These are phyloP conservation scores for Penicillium psychrosexuale DNA, from an alignment of 2,329 filamentous ascomycete genomes.

Conservation along the genomic window DNA sequence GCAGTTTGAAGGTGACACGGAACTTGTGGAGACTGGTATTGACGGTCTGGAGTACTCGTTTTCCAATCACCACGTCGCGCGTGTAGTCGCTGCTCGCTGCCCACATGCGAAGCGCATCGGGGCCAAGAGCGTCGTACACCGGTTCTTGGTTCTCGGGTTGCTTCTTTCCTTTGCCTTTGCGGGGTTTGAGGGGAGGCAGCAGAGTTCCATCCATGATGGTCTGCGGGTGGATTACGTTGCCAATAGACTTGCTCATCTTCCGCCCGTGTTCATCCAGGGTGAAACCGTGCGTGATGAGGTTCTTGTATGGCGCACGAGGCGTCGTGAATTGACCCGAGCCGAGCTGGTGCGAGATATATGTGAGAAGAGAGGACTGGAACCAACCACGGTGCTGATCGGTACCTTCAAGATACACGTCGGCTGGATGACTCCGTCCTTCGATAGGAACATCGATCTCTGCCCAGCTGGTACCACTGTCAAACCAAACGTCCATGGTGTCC, in stretches of 20 bases:
- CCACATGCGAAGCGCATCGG: slow-evolving; percentile 87
- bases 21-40: slow-evolving; percentile 80
- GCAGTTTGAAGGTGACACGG: slow-evolving; percentile 83
- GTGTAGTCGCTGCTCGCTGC: slow-evolving; percentile 90
- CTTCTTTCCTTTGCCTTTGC: slow-evolving; percentile 54
- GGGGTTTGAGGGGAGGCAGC: slow-evolving; percentile 65
- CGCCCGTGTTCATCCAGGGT: slow-evolving; percentile 84
- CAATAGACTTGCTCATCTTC: slow-evolving; percentile 98
- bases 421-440: slow-evolving; percentile 40
- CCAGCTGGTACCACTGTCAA: slow-evolving; percentile 97
- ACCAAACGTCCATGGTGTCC: slow-evolving; percentile 99
- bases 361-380: slow-evolving; percentile 96
- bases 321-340: slow-evolving; percentile 32
- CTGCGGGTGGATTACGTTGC: slow-evolving; percentile 77
- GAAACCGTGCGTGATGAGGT: slow-evolving; percentile 93
- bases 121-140: slow-evolving; percentile 69
- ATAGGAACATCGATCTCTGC: slow-evolving; percentile 48
- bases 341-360: slow-evolving; percentile 64
- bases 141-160: slow-evolving; percentile 35
- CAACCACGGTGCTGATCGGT: slow-evolving; percentile 95
- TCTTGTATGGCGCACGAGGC: slow-evolving; percentile 70
- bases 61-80: slow-evolving; percentile 77
- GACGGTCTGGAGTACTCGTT: slow-evolving; percentile 70
- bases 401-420: slow-evolving; percentile 90
- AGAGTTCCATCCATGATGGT: slow-evolving; percentile 84